A percentile compares a stretch with the other conserved stretches of the same genome.
Conservation (phyloP, 208 protist species). For the Trypanosoma congolense region DNA sequence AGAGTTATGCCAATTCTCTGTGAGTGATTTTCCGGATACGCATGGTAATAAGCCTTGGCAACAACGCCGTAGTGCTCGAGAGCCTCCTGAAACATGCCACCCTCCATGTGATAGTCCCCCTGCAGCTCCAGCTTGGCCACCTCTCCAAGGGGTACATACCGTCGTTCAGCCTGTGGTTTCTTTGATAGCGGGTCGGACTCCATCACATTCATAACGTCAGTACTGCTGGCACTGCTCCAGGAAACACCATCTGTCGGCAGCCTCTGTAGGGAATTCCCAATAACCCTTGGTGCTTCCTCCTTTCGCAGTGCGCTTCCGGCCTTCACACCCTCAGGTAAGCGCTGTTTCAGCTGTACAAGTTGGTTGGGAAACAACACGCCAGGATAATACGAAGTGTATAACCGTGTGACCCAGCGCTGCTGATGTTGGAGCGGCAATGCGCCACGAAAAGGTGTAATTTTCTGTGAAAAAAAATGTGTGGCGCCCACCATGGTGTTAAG, state of each 20-base stretch:
- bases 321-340: constrained; percentile 40
- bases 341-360: constrained; percentile 50
- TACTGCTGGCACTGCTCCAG: constrained; percentile 58
- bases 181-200: background rate
- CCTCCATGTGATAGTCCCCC: constrained; percentile 82
- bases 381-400: constrained; percentile 86
- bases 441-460: background rate
- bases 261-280: no score
- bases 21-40: constrained; percentile 74
- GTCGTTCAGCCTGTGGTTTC: constrained; percentile 15
- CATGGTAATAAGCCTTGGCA: constrained; percentile 77
- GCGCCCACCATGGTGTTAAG: no score
- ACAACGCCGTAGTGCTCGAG: constrained; percentile 87
- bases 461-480: background rate
- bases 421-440: constrained; percentile 31
- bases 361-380: constrained; percentile 75
- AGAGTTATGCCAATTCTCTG: constrained; percentile 65
- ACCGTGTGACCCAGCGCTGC: constrained; percentile 55
- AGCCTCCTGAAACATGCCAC: constrained; percentile 78
- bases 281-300: constrained; percentile 2
- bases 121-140: constrained; percentile 84
- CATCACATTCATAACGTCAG: constrained; percentile 54
- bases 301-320: background rate
- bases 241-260: constrained; percentile 30
- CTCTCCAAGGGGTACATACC: constrained; percentile 77